Evolutionary conservation across 2,329 filamentous ascomycete species (phyloP).

Genomic region (Epichloe sibirici): DNA sequence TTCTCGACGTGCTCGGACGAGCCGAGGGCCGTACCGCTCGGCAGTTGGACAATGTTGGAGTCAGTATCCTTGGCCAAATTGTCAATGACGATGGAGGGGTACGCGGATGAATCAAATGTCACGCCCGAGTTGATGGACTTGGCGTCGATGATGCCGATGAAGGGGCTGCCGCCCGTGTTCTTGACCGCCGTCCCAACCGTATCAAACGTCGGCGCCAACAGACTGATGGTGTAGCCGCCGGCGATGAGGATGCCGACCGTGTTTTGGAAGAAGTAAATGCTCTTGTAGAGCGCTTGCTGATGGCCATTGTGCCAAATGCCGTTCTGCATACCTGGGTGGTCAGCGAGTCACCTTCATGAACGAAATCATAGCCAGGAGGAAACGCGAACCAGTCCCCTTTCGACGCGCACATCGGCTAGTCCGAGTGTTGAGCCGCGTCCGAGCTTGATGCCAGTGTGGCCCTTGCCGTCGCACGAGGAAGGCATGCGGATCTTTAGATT

Average conservation of each 20-base stretch:
- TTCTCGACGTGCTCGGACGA: slow-evolving; percentile 23
- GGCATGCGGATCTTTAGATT: slow-evolving; percentile 32
- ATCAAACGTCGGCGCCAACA: slow-evolving; percentile 28
- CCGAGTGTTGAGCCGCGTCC: slow-evolving; percentile 29
- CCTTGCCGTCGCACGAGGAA: slow-evolving; percentile 19
- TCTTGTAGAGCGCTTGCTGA: slow-evolving; percentile 31
- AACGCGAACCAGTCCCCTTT: slow-evolving; percentile 16
- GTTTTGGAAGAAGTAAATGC: slow-evolving; percentile 30
- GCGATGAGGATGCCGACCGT: slow-evolving; percentile 21
- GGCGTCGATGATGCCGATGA: slow-evolving; percentile 28
- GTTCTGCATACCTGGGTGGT: slow-evolving; percentile 18
- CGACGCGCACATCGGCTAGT: slow-evolving; percentile 28
- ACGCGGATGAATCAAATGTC: slow-evolving; percentile 24
- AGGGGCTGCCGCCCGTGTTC: slow-evolving; percentile 26
- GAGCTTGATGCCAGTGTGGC: slow-evolving; percentile 29
- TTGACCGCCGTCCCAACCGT: slow-evolving; percentile 23
- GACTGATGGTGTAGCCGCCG: slow-evolving; percentile 25
- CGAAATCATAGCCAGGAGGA: background rate
- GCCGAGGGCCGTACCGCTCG: slow-evolving; percentile 19
- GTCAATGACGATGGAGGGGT: slow-evolving; percentile 30
- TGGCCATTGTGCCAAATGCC: slow-evolving; percentile 31
- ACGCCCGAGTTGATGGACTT: slow-evolving; percentile 29
- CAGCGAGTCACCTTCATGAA: background rate
- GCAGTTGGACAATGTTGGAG: slow-evolving; percentile 22
- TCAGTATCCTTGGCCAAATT: slow-evolving; percentile 29